Base-by-base conservation (phyloP, 169 alveolate genomes). In the Babesia gibsoni region DNA sequence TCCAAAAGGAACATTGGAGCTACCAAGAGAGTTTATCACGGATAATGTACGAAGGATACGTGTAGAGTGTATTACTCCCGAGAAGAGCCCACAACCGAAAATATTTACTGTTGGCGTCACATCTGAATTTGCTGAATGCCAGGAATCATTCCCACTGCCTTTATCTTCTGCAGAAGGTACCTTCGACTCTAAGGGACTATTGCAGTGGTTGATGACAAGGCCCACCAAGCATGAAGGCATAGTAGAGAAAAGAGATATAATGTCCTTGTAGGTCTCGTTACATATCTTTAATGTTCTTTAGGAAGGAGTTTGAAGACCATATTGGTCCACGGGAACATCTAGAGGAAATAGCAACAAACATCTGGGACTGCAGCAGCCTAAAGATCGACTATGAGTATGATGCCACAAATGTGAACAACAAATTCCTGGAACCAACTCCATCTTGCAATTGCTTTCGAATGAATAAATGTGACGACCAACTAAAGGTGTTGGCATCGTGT, bases 331-430 rank as follows among this genome's bases (percentile, higher is more conserved):
- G 67, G 22, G 39, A 53, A n/a, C 41, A 39, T 42, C 36, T 54
- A 22, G 64, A 41, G 42, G 27, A 41, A 5, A 27, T 49, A 29
- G 70, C 65, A 18, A 46, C 30, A 10, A 57, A 77, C 43, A 58
- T 67, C 29, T 77, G 86, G 86, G 73, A 77, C 61, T 52, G 73
- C 29, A 45, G 37, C 36, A 67, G 67, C 59, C 7, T 52, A n/a
- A 27, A 36, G 66, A 50, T 77, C 20, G 86, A 77, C 46, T 65
- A 39, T 43, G 84, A 73, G 39, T 73, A 73, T 42, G 86, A 67
- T 3, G 27, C 30, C 10, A 46, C 20, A 7, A 69, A 53, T 16
- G 64, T 56, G 10, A 68, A 77, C 57, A 77, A 77, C 45, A 73
- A 45, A 27, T 77, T 67, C 14, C 25, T 75, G 54, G 36, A 49